Base-by-base conservation (phyloP, 2,329 filamentous ascomycete genomes). In the Simplicillium aogashimaense region DNA sequence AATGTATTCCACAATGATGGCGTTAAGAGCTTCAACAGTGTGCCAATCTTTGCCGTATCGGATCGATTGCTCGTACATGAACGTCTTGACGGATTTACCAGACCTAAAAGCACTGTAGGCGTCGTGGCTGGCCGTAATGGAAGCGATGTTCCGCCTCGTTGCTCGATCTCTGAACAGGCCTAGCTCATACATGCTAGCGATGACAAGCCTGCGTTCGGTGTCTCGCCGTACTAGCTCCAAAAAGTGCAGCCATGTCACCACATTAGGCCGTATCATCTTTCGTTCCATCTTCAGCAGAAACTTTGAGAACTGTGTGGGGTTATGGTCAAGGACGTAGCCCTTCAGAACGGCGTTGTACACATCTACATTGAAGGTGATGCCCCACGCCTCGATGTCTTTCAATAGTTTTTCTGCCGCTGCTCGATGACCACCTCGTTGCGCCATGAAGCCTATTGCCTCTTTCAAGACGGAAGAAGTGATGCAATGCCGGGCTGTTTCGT, bases 151-250 rank as follows among this genome's bases (percentile, higher is more conserved):
- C 7, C 55, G 57, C 7, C 63, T 53, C 2, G 60, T 61, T 1
- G 48, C 48, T 0, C 55, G 53, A 17, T 62, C 57, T 7, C 59
- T 50, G 32, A 74, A 57, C 37, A 72, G 56, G 17, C 64, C 65
- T 14, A 63, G 56, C 29, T 61, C 53, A 40, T 66, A 57, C 69
- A 75, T 74, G 42, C 59, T 57, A 11, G 62, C 59, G 25, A 74
- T 51, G 25, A 71, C 55, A 46, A 68, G 65, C 17, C 64, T 61
- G 38, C 63, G 60, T 37, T 69, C 64, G n/a, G 74, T 68, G 51
- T 81, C 77, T 10, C 71, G 72, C 54, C 76, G 72, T 42, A 83
- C 72, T 35, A 74, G 58, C n/a, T 58, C 54, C 14, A 75, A 53
- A 43, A 73, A 69, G 4, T 67, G 56, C 3, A 66, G 47, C 71